Base-by-base conservation (phyloP, 129 eudicot species). In the Cynara cardunculus region DNA sequence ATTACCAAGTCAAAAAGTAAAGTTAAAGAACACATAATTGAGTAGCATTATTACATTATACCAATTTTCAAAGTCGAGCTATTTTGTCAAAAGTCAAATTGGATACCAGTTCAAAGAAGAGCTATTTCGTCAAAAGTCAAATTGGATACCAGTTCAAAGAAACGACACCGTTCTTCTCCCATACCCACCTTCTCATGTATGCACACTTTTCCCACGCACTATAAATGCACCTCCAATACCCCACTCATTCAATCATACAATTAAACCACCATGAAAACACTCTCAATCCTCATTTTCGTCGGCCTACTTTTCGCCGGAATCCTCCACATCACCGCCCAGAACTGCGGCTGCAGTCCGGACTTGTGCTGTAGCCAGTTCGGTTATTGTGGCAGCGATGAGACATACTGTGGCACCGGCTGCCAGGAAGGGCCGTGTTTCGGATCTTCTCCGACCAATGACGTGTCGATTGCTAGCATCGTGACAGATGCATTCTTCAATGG, bases 401-500 rank as follows among this genome's bases (percentile, higher is more conserved):
- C 32, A 3, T 75, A 75, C 25, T 75, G 79, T 18, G 79, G 79
- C 39, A 25, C 44, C 2, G 79, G 79, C 7, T 75, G 79, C 28
- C 79, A 25, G 13, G 69, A n/a, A 26, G 79, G 79, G 27, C 69
- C 79, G 21, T 75, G 78, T 35, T 46, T 24, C 24, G 34, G 66
- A 72, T 25, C 82, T 1, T 2, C 83, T 4, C 30, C 76, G 2
- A 77, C 82, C 1, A 83, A 27, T 39, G 34, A 77, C 41, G 78
- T 70, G 0, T 66, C 73, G 6, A 85, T 87, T 66, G 49, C 75
- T 8, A 80, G 83, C 72, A 80, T 83, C 21, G 87, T 87, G 22
- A 87, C 90, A 0, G 83, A 80, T 31, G 78, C 70, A 1, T 87
- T 87, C 34, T 87, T 87, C 31, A 80, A 87, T 24, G 81, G 87